These are phyloP conservation scores for Gymnopus androsaceus DNA, from an alignment of 1,284 basidiomycete genomes.

Conservation along the genomic window DNA sequence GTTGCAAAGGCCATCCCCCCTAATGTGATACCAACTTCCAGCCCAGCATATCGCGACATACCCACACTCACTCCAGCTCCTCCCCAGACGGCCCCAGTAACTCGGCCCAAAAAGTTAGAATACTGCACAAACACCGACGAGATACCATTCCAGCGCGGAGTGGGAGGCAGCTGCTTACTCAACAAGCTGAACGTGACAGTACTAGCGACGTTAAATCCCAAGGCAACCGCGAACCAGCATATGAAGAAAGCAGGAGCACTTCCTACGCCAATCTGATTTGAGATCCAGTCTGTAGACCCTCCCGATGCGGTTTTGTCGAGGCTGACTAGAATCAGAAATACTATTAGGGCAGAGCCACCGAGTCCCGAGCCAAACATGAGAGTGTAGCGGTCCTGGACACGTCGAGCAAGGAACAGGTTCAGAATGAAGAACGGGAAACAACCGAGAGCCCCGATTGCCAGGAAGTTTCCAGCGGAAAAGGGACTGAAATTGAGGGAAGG, in stretches of 20 bases:
- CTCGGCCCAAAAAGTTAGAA: constrained; percentile 64
- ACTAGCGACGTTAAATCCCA: constrained; percentile 71
- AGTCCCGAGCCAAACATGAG: constrained; percentile 55
- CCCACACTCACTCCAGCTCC: constrained; percentile 66
- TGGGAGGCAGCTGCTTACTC: constrained; percentile 61
- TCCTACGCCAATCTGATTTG: constrained; percentile 5
- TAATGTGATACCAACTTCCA: constrained; percentile 63
- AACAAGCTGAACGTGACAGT: constrained; percentile 67
- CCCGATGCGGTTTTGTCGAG: constrained; percentile 3
- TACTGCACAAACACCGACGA: constrained; percentile 65
- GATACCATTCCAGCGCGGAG: constrained; percentile 54
- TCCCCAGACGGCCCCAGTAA: constrained; percentile 68
- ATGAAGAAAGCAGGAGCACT: constrained; percentile 50
- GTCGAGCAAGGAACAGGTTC: constrained; percentile 58
- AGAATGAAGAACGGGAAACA: constrained; percentile 67
- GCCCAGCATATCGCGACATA: constrained; percentile 62
- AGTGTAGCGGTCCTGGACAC: constrained; percentile 62
- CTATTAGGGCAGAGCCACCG: constrained; percentile 53
- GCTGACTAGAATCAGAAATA: constrained; percentile 39
- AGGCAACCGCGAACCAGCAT: constrained; percentile 67
- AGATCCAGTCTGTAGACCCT: constrained; percentile 1
- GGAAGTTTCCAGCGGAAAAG: constrained; percentile 68
- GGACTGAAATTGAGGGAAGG: constrained; percentile 56
- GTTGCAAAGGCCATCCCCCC: constrained; percentile 56
- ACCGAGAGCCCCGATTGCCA: constrained; percentile 64